Base-by-base conservation (phyloP, 345 rosid genomes). In the Rhizophora mangle region DNA sequence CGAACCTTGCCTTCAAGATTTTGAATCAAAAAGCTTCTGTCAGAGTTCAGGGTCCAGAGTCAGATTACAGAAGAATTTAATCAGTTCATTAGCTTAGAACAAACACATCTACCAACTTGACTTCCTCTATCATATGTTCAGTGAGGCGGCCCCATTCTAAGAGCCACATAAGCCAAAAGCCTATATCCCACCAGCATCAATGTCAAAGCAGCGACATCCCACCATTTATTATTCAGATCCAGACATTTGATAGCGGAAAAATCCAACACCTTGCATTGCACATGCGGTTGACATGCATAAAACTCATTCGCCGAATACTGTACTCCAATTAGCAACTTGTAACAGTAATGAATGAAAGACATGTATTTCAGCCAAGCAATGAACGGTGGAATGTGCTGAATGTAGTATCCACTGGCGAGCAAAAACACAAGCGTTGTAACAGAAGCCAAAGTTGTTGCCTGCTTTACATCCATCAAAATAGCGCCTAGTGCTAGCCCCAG, bases 401-500 rank as follows among this genome's bases (percentile, higher is more conserved):
- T 87, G 74, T 94, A 94, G 83, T 94, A 94, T 6, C 98, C 97
- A 7, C 98, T 96, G 0, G 83, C 98, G 27, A 94, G 75, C 60
- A 94, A 71, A 58, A 94, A 91, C 63, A 89, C 89, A 15, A 94
- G 87, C 96, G 89, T 94, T 53, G 88, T 74, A 60, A 91, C 97
- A 0, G 97, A 93, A 62, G 96, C 88, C 26, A 91, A 73, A 36
- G 97, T 85, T 3, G 98, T 87, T 4, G 89, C 97, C 74, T 84
- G 95, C 71, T 94, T 94, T 2, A 80, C 86, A 5, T 94, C 95
- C 95, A 86, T 88, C 29, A 94, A 73, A 69, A 94, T 73, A 4
- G 98, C 98, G 5, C 98, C 98, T 1, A 94, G 70, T 1, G 91
- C 97, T 21, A 94, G 77, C 20, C 98, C 98, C 16, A 94, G 81